A percentile compares a stretch with the other conserved stretches of the same genome.
These are phyloP conservation scores for Debaryomyces tyrocola DNA, from an alignment of 805 yeast species.

Conservation along the genomic window DNA sequence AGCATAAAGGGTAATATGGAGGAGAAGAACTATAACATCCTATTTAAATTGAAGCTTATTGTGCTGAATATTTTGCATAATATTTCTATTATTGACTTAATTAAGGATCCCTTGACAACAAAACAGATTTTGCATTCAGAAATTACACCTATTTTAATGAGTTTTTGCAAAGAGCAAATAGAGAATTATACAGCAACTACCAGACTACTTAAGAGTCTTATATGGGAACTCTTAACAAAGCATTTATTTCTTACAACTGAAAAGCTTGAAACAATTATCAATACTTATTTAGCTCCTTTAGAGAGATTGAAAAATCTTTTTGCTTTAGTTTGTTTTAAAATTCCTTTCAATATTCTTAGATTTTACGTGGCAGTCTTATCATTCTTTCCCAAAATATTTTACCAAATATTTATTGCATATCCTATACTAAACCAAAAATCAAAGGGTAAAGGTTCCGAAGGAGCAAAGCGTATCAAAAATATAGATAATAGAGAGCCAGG, in stretches of 20 bases:
- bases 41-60: not conserved
- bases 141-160: slow-evolving; percentile 2
- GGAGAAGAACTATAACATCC: not conserved
- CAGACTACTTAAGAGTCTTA: slow-evolving; percentile 5
- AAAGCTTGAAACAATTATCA: slow-evolving; percentile 1
- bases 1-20: not conserved
- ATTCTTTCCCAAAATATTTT: slow-evolving; percentile 21
- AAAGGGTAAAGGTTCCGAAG: not conserved
- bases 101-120: slow-evolving; percentile 4
- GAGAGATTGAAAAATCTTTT: slow-evolving; percentile 5
- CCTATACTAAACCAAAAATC: slow-evolving; percentile 8
- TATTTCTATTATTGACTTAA: not conserved
- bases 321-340: slow-evolving; percentile 7
- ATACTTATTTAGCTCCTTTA: slow-evolving; percentile 10
- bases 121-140: slow-evolving; percentile 2
- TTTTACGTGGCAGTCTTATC: slow-evolving; percentile 13
- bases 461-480: not conserved
- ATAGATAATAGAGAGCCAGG: not conserved
- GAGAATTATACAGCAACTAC: slow-evolving; percentile 1
- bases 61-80: not conserved
- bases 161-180: not conserved
- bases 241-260: slow-evolving; percentile 6
- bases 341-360: slow-evolving; percentile 18
- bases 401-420: slow-evolving; percentile 15
- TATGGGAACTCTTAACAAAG: slow-evolving; percentile 15